A percentile compares a stretch with the other conserved stretches of the same genome.
Evolutionary conservation across 1,284 basidiomycete species (phyloP).

Genomic region (Retiboletus flavoniger): DNA sequence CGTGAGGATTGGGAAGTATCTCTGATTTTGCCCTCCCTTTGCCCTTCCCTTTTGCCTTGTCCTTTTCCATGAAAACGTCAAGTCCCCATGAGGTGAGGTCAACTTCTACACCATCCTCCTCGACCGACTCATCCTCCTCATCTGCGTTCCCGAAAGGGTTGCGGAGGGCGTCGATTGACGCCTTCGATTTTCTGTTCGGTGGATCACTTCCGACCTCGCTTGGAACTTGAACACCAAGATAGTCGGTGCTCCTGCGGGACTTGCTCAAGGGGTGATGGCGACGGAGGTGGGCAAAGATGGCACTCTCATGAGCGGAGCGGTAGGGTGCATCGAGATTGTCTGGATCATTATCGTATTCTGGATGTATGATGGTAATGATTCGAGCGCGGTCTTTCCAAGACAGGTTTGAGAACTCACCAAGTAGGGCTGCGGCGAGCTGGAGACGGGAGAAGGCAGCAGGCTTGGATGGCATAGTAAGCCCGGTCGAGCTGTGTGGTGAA

Average conservation of each 20-base stretch:
- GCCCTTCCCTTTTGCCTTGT: slow-evolving; percentile 50
- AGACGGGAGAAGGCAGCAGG: slow-evolving; percentile 71
- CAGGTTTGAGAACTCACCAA: slow-evolving; percentile 49
- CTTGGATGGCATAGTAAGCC: slow-evolving; percentile 29
- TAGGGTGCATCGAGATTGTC: slow-evolving; percentile 56
- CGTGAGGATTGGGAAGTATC: slow-evolving; percentile 51
- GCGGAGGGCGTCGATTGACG: slow-evolving; percentile 59
- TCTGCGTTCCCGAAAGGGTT: slow-evolving; percentile 72
- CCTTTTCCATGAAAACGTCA: slow-evolving; percentile 69
- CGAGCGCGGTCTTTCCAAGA: background rate
- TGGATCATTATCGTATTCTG: slow-evolving; percentile 83
- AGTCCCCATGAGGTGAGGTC: slow-evolving; percentile 82
- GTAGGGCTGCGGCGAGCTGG: slow-evolving; percentile 74
- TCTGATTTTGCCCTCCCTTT: slow-evolving; percentile 50
- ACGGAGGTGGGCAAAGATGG: slow-evolving; percentile 74
- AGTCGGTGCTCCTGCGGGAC: slow-evolving; percentile 56
- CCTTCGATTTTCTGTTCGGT: slow-evolving; percentile 46
- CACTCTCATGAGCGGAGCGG: slow-evolving; percentile 74
- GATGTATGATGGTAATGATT: background rate
- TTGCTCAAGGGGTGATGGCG: slow-evolving; percentile 36
- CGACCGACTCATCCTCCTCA: slow-evolving; percentile 51
- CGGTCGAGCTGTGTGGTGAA: background rate
- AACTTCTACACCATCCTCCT: slow-evolving; percentile 61
- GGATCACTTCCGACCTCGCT: slow-evolving; percentile 55
- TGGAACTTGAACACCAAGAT: slow-evolving; percentile 65